Conservation (phyloP, 345 rosid genomes). For the Fremontodendron californicum region DNA sequence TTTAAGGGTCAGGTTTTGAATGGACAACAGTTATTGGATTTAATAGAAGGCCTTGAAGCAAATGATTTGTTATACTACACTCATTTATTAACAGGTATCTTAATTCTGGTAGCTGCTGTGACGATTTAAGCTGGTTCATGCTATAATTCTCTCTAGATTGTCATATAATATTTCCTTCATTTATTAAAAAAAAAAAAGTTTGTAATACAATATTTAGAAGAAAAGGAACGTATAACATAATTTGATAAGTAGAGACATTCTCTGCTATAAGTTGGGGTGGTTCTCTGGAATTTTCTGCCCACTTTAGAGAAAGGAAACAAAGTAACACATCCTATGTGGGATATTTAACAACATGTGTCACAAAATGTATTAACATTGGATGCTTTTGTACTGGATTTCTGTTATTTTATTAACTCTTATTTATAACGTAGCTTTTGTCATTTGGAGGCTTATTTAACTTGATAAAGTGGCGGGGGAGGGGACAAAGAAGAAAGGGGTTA, state of each 20-base stretch:
- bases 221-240: background rate
- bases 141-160: background rate
- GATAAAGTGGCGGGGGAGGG: background rate
- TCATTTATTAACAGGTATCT: slow-evolving; percentile 84
- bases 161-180: background rate
- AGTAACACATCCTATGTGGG: background rate
- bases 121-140: background rate
- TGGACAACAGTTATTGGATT: slow-evolving; percentile 79
- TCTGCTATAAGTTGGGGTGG: background rate
- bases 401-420: background rate
- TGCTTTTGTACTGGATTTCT: background rate
- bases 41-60: slow-evolving; percentile 88
- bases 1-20: slow-evolving; percentile 94
- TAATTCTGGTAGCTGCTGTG: slow-evolving; percentile 6
- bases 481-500: background rate
- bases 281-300: background rate
- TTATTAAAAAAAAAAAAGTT: background rate
- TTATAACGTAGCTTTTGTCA: background rate
- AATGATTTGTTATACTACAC: slow-evolving; percentile 79
- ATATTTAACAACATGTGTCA: background rate
- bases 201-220: background rate
- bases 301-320: no score
- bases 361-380: background rate
- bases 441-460: background rate
- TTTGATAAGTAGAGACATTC: background rate